These are phyloP conservation scores for Pestalotiopsis sp. DNA, from an alignment of 2,329 filamentous ascomycete species.

Conservation along the genomic window DNA sequence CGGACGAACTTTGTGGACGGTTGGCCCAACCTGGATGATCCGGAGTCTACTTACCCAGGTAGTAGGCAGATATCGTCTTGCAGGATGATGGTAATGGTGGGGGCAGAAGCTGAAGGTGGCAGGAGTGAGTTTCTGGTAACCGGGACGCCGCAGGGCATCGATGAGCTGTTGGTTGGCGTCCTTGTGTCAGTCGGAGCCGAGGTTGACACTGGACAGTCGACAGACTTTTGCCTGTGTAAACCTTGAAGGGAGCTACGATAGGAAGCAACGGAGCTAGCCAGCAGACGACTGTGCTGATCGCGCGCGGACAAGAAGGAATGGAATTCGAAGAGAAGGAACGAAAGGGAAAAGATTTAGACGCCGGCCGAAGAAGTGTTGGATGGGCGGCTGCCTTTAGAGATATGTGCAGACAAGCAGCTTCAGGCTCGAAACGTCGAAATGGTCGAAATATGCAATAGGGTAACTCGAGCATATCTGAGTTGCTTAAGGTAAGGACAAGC, in stretches of 20 bases:
- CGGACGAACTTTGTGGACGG: neutral
- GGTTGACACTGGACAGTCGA: neutral
- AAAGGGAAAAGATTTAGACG: conserved; percentile 21
- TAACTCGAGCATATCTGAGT: neutral
- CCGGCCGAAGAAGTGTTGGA: conserved; percentile 19
- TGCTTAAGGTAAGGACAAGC: neutral
- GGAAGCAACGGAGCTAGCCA: conserved; percentile 12
- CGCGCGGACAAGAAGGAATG: conserved; percentile 12
- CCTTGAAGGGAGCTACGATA: neutral
- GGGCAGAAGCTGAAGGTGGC: conserved; percentile 7
- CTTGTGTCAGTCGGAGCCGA: neutral
- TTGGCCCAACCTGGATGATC: neutral
- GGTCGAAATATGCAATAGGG: conserved; percentile 22
- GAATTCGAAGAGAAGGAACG: conserved; percentile 17
- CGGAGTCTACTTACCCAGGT: neutral
- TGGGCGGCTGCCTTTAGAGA: conserved; percentile 28
- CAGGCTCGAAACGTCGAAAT: conserved; percentile 19
- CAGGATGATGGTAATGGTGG: conserved; percentile 24
- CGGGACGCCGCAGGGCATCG: neutral
- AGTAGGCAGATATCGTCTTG: conserved; percentile 11
- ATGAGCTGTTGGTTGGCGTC: neutral
- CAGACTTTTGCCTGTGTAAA: neutral
- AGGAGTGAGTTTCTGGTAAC: neutral
- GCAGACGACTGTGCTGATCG: conserved; percentile 22
- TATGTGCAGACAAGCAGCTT: conserved; percentile 25